These are phyloP conservation scores for Umbelopsis isabellina DNA, from an alignment of 192 early-diverging fungal species.

Conservation along the genomic window DNA sequence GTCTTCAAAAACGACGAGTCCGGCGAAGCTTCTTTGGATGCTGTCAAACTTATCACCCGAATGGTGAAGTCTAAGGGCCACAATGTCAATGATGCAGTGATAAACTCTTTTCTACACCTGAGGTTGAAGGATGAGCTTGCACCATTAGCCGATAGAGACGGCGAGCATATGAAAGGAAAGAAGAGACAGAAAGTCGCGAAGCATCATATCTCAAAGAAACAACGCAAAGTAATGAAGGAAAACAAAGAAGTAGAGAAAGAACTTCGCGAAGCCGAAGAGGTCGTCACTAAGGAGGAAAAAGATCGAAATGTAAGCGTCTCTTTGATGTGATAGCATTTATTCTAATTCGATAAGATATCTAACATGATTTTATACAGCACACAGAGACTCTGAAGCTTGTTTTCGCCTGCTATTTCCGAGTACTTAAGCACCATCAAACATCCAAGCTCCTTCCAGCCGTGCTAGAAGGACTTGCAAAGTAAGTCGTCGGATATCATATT, in stretches of 20 bases:
- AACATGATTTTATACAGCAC: constrained; percentile 55
- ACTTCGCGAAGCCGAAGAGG: constrained; percentile 90
- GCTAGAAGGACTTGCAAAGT: constrained; percentile 79
- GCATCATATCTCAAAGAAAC: constrained; percentile 62
- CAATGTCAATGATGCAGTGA: constrained; percentile 64
- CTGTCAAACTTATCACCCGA: constrained; percentile 82
- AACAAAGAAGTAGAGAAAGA: constrained; percentile 74
- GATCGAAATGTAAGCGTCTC: constrained; percentile 59
- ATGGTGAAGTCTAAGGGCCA: constrained; percentile 84
- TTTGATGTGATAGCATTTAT: background rate
- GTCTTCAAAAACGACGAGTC: constrained; percentile 86
- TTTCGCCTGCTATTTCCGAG: constrained; percentile 93
- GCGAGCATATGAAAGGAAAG: constrained; percentile 50
- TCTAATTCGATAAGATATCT: background rate
- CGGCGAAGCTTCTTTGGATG: constrained; percentile 85
- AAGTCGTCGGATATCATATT: constrained; percentile 31
- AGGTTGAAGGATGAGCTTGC: constrained; percentile 84
- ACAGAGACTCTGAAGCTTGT: constrained; percentile 94
- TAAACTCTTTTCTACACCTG: constrained; percentile 82
- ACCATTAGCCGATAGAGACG: constrained; percentile 48
- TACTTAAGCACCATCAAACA: constrained; percentile 82
- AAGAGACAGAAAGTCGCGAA: constrained; percentile 61
- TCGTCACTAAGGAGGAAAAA: constrained; percentile 82
- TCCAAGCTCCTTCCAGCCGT: constrained; percentile 75
- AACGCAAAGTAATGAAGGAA: constrained; percentile 76